Evolutionary conservation across 345 rosid species (phyloP).

Genomic region (Pelargonium nanum): DNA sequence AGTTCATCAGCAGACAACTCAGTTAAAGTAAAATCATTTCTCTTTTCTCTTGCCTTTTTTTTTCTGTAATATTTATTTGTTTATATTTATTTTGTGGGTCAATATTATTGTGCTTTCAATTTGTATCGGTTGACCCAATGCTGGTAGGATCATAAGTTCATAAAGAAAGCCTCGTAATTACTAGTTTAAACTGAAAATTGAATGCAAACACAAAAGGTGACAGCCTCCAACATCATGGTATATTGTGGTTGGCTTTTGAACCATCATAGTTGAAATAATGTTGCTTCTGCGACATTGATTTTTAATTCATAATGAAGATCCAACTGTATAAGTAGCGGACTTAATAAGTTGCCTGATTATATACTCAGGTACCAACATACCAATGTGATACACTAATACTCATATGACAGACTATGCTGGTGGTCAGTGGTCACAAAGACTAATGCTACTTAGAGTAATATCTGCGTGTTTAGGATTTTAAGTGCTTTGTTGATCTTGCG

Average conservation of each 20-base stretch:
- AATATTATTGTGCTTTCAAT: neutral
- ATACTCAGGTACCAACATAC: neutral
- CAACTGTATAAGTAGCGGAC: neutral
- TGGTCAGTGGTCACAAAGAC: neutral
- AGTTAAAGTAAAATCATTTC: slow-evolving; percentile 47
- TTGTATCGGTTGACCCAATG: neutral
- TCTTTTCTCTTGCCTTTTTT: neutral
- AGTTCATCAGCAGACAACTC: slow-evolving; percentile 95
- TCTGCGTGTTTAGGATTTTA: neutral
- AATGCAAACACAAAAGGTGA: too few relatives aligned
- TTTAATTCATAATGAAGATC: neutral
- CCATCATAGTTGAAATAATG: neutral
- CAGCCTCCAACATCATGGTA: too few relatives aligned
- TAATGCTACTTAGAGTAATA: neutral
- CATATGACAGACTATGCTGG: neutral
- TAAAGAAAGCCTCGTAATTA: too few relatives aligned
- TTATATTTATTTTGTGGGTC: too few relatives aligned
- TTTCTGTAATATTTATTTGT: too few relatives aligned
- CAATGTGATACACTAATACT: neutral
- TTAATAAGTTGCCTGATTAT: neutral
- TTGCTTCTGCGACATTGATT: neutral
- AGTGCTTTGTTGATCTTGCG: neutral
- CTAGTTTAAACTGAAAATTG: too few relatives aligned
- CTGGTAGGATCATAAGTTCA: neutral
- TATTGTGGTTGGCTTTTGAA: neutral